Conservation (phyloP, 75 land plant species). For the Picea glauca region DNA sequence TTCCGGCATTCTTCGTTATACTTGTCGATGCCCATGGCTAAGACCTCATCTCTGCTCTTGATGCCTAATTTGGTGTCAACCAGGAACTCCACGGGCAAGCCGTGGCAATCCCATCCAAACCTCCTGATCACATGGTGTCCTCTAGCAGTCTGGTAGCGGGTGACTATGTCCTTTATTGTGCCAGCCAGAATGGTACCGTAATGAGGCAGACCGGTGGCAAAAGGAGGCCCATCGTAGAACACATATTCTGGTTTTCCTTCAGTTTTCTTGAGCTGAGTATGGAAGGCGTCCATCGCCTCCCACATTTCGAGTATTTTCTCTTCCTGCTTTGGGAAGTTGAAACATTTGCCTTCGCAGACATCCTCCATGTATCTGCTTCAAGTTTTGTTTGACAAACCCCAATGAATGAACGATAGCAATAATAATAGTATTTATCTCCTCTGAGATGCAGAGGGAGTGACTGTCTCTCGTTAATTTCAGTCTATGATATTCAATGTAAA, state of each 20-base stretch:
- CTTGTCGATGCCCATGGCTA: conserved; percentile 77
- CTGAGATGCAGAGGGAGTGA: no score
- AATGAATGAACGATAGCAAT: no score
- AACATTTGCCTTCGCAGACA: conserved; percentile 93
- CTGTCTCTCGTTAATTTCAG: no score
- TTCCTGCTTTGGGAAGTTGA: conserved; percentile 79
- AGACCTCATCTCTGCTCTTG: conserved; percentile 57
- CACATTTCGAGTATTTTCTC: conserved; percentile 61
- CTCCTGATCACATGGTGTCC: conserved; percentile 93
- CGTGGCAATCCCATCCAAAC: conserved; percentile 99
- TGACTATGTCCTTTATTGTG: conserved; percentile 94
- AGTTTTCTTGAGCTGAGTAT: conserved; percentile 74
- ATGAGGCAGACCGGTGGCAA: conserved; percentile 98
- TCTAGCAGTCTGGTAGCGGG: conserved; percentile 74
- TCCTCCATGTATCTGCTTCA: conserved; percentile 56
- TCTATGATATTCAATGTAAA: no score
- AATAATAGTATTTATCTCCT: no score
- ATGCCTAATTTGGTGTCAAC: conserved; percentile 72
- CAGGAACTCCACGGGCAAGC: conserved; percentile 91
- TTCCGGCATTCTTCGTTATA: conserved; percentile 91
- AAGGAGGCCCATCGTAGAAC: conserved; percentile 99
- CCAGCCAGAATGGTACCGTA: conserved; percentile 99
- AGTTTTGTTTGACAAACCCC: no score
- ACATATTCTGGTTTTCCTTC: conserved; percentile 78
- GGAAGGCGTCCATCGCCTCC: conserved; percentile 71